Conservation (phyloP, 331 rosid genomes). For the Acacia concinna region DNA sequence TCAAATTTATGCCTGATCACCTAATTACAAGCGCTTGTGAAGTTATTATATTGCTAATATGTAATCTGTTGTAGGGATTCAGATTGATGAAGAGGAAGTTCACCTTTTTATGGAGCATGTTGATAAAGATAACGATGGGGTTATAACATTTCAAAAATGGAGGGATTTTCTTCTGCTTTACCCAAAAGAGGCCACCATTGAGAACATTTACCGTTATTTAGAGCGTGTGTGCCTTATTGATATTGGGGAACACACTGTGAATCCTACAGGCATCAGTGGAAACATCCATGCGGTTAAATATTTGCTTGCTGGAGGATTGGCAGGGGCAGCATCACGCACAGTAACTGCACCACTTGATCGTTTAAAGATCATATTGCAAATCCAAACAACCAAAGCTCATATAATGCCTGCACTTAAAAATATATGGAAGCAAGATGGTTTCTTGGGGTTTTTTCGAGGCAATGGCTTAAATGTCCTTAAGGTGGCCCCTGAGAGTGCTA, state of each 20-base stretch:
- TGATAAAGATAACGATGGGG: slow-evolving; percentile 79
- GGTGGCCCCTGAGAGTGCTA: slow-evolving; percentile 93
- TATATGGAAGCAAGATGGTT: slow-evolving; percentile 65
- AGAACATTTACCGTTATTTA: slow-evolving; percentile 77
- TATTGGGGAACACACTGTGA: slow-evolving; percentile 79
- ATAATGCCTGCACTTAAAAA: slow-evolving; percentile 64
- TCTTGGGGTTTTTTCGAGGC: slow-evolving; percentile 76
- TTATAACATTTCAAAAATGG: slow-evolving; percentile 86
- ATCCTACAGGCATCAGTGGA: slow-evolving; percentile 66
- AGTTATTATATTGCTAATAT: background rate
- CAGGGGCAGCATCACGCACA: slow-evolving; percentile 86
- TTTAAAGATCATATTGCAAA: slow-evolving; percentile 75
- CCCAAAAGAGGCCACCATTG: slow-evolving; percentile 88
- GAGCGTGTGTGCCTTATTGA: slow-evolving; percentile 80
- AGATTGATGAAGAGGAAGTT: slow-evolving; percentile 75
- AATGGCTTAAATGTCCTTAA: slow-evolving; percentile 80
- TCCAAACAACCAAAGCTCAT: slow-evolving; percentile 61
- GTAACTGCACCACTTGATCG: slow-evolving; percentile 92
- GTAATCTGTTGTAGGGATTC: slow-evolving; percentile 57
- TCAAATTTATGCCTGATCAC: background rate
- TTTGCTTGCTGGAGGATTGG: slow-evolving; percentile 81
- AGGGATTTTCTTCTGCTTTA: slow-evolving; percentile 83
- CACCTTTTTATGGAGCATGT: slow-evolving; percentile 81
- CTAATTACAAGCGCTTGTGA: background rate
- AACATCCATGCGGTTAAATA: slow-evolving; percentile 73